Evolutionary conservation across 176 grass and related monocot genomes (phyloP).

Genomic region (Paspalum notatum): DNA sequence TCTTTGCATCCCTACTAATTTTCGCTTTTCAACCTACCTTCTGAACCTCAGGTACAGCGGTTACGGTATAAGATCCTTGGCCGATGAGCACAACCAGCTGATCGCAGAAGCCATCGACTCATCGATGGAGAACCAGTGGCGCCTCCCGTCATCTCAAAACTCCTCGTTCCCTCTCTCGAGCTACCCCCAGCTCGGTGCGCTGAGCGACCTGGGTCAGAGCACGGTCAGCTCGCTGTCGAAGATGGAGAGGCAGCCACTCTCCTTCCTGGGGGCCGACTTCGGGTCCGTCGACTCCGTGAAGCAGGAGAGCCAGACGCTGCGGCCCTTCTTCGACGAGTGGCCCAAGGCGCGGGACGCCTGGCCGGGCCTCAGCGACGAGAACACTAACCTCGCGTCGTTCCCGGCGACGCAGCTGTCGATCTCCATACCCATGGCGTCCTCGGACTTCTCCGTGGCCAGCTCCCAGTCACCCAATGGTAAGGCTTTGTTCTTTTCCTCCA

Average conservation of each 20-base stretch:
- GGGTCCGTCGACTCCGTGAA: constrained; percentile 37
- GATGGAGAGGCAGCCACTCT: constrained; percentile 46
- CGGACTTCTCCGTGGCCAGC: constrained; percentile 70
- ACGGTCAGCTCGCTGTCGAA: constrained; percentile 39
- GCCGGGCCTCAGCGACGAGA: constrained; percentile 59
- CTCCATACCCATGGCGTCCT: constrained; percentile 66
- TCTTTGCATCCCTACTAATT: not conserved
- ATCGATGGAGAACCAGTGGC: constrained; percentile 56
- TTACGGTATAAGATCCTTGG: constrained; percentile 55
- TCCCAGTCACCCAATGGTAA: constrained; percentile 68
- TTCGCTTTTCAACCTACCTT: not conserved
- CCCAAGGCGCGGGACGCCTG: constrained; percentile 63
- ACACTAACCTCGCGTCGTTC: constrained; percentile 52
- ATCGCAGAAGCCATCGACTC: constrained; percentile 62
- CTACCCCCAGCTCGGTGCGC: constrained; percentile 47
- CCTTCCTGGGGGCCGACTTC: constrained; percentile 42
- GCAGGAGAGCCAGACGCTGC: constrained; percentile 62
- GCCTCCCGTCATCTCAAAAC: constrained; percentile 36
- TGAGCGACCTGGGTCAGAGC: constrained; percentile 42
- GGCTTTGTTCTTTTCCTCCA: not conserved
- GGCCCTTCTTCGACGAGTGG: constrained; percentile 93
- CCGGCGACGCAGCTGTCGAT: constrained; percentile 81
- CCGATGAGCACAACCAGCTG: constrained; percentile 62
- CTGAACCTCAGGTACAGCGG: constrained; percentile 40
- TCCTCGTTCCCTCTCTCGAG: constrained; percentile 42